Base-by-base conservation (phyloP, 129 eudicot species). In the Arctium lappa region DNA sequence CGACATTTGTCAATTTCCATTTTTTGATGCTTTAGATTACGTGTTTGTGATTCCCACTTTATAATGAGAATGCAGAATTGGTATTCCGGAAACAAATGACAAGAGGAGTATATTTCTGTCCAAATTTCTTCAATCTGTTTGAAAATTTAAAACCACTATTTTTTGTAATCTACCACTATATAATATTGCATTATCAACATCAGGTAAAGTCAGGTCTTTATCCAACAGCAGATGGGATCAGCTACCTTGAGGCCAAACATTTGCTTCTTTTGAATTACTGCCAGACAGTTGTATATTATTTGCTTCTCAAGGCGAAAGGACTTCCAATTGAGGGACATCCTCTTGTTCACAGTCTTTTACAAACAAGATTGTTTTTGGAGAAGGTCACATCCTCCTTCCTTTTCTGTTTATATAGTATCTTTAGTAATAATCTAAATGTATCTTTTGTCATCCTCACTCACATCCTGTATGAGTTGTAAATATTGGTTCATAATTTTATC, bases 171-270 rank as follows among this genome's bases (percentile, higher is more conserved):
- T 50, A 81, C 48, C 71, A 5, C 72, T 69, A 5, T 79, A 6
- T 70, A 8, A 42, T 8, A 29, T 79, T 75, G 29, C 53, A 27
- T 63, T 77, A 13, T 22, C 50, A 22, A 22, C 27, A 79, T 80
- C 76, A 93, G 99, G 99, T 95, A 83, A 95, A 93, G 81, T 90
- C 86, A 46, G 90, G 87, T 66, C 65, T 73, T 74, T 93, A 83
- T 69, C 97, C 93, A 72, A 90, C 99, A 66, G 78, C 87, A 48
- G 93, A 93, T 30, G 99, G 99, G 77, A 90, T 95, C 85, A 95
- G 97, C 83, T 95, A 95, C 79, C 99, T 95, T 13, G 97, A 95
- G 85, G 93, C 94, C 15, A 95, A 95, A 81, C 92, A 93, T 85
- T 89, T 95, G 78, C 93, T 95, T 71, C 97, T 93, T 48, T 84